Conservation (phyloP, 1,139 yeast genomes). For the Lodderomyces elongisporus region DNA sequence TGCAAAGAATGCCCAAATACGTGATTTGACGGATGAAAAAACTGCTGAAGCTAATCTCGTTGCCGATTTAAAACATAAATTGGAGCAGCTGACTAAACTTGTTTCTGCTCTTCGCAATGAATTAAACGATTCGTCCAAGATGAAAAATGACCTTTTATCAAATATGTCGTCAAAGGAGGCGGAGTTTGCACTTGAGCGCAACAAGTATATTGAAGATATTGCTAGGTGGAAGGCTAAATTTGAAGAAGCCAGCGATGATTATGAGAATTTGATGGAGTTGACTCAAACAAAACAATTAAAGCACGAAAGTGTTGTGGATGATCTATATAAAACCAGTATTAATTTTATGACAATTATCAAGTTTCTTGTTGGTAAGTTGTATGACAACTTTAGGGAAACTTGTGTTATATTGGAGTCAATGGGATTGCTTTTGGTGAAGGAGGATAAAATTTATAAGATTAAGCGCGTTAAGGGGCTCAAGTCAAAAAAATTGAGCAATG, state of each 20-base stretch:
- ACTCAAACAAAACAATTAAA: slow-evolving; percentile 27
- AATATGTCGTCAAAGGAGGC: slow-evolving; percentile 61
- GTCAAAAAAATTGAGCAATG: slow-evolving; percentile 28
- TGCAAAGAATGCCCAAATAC: slow-evolving; percentile 21
- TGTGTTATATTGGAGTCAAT: slow-evolving; percentile 68
- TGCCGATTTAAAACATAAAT: no score
- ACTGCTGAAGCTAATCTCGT: neutral
- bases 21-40: neutral
- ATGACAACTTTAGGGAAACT: slow-evolving; percentile 37
- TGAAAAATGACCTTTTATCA: slow-evolving; percentile 61
- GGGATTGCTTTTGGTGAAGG: slow-evolving; percentile 61
- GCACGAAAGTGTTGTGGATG: slow-evolving; percentile 24
- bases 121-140: slow-evolving; percentile 28
- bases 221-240: slow-evolving; percentile 29
- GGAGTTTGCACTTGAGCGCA: slow-evolving; percentile 54
- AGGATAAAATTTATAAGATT: slow-evolving; percentile 35
- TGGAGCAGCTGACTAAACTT: neutral
- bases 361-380: slow-evolving; percentile 19
- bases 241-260: slow-evolving; percentile 42
- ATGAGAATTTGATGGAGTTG: slow-evolving; percentile 46
- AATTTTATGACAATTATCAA: slow-evolving; percentile 19
- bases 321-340: slow-evolving; percentile 22
- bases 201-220: slow-evolving; percentile 45
- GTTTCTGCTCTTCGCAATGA: slow-evolving; percentile 20
- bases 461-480: slow-evolving; percentile 69